Conservation (phyloP, 176 grass and related monocot species). For the Phyllostachys edulis region DNA sequence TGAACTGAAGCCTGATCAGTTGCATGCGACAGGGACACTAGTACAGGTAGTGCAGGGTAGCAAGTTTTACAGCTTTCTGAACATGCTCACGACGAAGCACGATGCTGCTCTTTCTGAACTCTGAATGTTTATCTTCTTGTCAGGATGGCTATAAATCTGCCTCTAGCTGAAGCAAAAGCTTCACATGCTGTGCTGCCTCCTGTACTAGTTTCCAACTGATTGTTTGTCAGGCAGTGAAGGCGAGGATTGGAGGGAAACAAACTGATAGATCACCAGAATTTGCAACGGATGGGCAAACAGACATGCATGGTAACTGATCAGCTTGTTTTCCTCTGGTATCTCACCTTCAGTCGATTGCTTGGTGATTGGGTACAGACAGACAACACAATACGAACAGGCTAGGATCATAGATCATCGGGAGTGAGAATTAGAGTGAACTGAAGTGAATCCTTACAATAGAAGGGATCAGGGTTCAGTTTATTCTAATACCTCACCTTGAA, state of each 20-base stretch:
- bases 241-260: not conserved
- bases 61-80: not conserved
- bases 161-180: not conserved
- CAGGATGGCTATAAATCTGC: not conserved
- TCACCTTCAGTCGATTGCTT: constrained; percentile 31
- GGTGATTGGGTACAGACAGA: too few relatives aligned
- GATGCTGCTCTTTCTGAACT: not conserved
- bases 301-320: not conserved
- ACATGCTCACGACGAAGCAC: not conserved
- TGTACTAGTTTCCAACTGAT: not conserved
- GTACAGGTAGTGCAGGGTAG: not conserved
- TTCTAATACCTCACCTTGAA: constrained; percentile 56
- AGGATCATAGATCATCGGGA: not conserved
- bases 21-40: too few relatives aligned
- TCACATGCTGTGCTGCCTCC: not conserved
- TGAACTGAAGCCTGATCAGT: not conserved
- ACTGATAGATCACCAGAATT: not conserved
- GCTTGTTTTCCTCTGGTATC: constrained; percentile 57
- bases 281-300: not conserved
- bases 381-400: too few relatives aligned
- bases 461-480: constrained; percentile 30
- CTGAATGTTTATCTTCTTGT: not conserved
- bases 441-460: not conserved
- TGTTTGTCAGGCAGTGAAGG: not conserved
- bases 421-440: constrained; percentile 47